Evolutionary conservation across 345 rosid genomes (phyloP).

Genomic region (Citrus unshiu): DNA sequence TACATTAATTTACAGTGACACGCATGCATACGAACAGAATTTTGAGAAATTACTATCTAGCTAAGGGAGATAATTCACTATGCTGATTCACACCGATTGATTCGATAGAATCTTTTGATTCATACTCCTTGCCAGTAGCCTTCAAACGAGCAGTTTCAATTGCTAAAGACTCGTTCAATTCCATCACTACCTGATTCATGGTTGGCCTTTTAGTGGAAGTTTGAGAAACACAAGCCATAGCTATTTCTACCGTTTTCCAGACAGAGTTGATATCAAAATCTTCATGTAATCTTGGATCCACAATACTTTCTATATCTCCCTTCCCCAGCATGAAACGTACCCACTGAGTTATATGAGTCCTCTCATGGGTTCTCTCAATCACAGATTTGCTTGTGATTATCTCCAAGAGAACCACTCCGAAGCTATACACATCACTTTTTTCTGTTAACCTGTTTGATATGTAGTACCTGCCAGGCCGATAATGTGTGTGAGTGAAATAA

Average conservation of each 20-base stretch:
- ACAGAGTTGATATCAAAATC: no score
- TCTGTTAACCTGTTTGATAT: slow-evolving; percentile 25
- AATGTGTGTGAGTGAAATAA: no score
- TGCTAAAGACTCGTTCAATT: slow-evolving; percentile 20
- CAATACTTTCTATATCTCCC: neutral
- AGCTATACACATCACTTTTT: slow-evolving; percentile 42
- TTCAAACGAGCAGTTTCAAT: neutral
- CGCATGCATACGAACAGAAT: no score
- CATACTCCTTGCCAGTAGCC: neutral
- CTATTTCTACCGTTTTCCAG: no score
- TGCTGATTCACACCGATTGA: neutral
- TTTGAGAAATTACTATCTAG: neutral
- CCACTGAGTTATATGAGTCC: slow-evolving; percentile 17
- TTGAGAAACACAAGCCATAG: no score
- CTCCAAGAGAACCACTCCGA: slow-evolving; percentile 39
- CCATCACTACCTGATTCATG: slow-evolving; percentile 30
- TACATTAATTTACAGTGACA: no score
- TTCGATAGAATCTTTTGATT: neutral
- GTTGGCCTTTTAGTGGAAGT: neutral
- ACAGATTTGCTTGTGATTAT: slow-evolving; percentile 30
- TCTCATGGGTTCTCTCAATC: slow-evolving; percentile 8
- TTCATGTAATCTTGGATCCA: neutral
- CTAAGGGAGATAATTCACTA: neutral
- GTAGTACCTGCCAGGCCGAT: slow-evolving; percentile 15
- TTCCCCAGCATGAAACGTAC: neutral